phyloP scores from a whole-genome alignment of 768 basidiomycete species.

The Lentinus tigrinus region DNA sequence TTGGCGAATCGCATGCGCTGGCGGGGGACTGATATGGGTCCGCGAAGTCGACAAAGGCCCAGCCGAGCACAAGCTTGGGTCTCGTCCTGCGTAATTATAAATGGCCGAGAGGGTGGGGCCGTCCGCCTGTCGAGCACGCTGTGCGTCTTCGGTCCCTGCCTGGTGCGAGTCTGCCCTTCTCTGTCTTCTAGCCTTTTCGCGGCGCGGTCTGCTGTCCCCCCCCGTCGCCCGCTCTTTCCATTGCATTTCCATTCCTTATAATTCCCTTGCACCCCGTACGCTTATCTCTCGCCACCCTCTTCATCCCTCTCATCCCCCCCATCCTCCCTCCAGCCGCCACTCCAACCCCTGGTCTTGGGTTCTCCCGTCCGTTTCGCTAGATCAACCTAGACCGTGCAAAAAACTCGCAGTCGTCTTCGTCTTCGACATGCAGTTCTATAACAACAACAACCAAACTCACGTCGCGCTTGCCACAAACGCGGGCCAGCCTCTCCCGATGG shows the following conservation, averaged over 20 bases:
- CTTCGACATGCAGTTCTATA: constrained; percentile 7
- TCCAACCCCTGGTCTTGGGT: background rate
- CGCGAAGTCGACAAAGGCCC: constrained; percentile 2
- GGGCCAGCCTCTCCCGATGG: background rate
- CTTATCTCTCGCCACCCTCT: background rate
- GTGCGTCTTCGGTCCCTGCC: constrained; percentile 16
- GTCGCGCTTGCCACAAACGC: constrained; percentile 7
- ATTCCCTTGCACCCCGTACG: background rate
- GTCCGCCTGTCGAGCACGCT: constrained; percentile 15
- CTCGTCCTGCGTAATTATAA: constrained; percentile 3
- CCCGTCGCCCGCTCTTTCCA: background rate
- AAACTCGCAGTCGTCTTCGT: background rate
- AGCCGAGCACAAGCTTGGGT: constrained; percentile 4
- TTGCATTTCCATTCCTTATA: background rate
- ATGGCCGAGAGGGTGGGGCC: background rate
- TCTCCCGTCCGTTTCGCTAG: too few species aligned
- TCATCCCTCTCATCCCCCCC: background rate
- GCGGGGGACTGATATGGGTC: background rate
- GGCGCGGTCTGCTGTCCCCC: background rate
- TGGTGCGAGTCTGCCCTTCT: constrained; percentile 1
- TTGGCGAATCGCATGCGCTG: constrained; percentile 9
- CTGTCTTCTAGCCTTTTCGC: constrained; percentile 9
- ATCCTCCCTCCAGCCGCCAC: background rate
- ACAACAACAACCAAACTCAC: constrained; percentile 2
- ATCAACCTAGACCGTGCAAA: background rate